phyloP scores from a whole-genome alignment of 768 basidiomycete species.

The Tephrocybe sp. region DNA sequence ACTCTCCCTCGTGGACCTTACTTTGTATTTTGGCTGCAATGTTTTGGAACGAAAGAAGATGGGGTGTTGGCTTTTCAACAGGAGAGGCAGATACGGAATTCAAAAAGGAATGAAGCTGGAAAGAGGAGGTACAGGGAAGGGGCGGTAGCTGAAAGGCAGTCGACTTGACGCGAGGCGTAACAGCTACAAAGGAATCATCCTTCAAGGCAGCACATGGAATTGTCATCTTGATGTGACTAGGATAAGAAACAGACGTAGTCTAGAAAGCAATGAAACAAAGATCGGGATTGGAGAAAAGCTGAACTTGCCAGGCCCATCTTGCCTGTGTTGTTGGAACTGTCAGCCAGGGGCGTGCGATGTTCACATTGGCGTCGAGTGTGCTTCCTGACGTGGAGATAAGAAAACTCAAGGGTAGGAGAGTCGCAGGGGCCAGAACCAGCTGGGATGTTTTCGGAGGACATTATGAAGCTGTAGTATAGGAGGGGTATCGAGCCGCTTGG shows the following conservation, averaged over 20 bases:
- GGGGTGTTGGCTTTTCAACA: slow-evolving; percentile 8
- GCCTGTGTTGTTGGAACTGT: slow-evolving; percentile 3
- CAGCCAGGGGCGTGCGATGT: slow-evolving; percentile 2
- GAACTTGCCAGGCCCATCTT: slow-evolving; percentile 2
- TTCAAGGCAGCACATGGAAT: neutral
- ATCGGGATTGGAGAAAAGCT: neutral
- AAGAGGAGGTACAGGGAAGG: slow-evolving; percentile 32
- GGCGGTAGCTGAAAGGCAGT: slow-evolving; percentile 23
- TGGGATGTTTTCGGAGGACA: slow-evolving; percentile 10
- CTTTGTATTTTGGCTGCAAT: neutral
- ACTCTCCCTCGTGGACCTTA: slow-evolving; percentile 4
- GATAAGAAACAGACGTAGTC: slow-evolving; percentile 6
- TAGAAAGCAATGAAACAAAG: neutral
- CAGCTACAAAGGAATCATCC: neutral
- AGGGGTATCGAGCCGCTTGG: slow-evolving; percentile 5
- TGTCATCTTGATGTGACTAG: slow-evolving; percentile 1
- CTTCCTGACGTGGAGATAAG: slow-evolving; percentile 5
- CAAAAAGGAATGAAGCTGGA: slow-evolving; percentile 37
- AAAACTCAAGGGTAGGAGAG: neutral
- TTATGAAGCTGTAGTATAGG: neutral
- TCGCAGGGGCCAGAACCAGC: slow-evolving; percentile 8
- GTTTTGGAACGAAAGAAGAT: neutral
- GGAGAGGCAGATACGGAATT: slow-evolving; percentile 21
- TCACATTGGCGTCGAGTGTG: neutral
- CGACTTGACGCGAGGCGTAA: neutral